A percentile compares a stretch with the other conserved stretches of the same genome.
These are phyloP conservation scores for Bryoerythrophyllum caledonicum DNA, from an alignment of 225 moss, liverwort and hornwort species.

Conservation along the genomic window DNA sequence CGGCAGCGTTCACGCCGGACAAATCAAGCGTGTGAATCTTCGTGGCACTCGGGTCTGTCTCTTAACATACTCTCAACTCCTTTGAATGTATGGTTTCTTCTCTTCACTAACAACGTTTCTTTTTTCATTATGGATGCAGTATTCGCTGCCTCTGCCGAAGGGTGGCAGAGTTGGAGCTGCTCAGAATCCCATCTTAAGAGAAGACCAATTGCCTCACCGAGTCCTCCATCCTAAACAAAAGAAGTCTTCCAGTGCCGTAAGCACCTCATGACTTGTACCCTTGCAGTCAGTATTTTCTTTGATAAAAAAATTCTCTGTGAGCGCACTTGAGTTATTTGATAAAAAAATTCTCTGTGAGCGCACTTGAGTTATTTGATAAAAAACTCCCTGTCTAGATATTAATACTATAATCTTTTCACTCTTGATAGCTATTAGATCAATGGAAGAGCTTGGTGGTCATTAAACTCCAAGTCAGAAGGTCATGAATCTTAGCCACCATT, in stretches of 20 bases:
- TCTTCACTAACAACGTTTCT: neutral
- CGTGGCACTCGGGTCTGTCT: conserved; percentile 85
- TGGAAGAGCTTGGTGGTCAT: no score
- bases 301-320: no score
- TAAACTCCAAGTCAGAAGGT: no score
- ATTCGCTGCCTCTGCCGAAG: conserved; percentile 89
- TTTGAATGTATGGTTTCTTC: neutral
- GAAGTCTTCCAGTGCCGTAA: conserved; percentile 60
- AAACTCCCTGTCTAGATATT: no score
- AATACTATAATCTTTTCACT: no score
- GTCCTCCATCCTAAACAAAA: conserved; percentile 69
- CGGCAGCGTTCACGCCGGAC: conserved; percentile 81
- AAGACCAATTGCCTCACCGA: conserved; percentile 84
- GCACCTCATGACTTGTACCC: conserved; percentile 12
- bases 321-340: no score
- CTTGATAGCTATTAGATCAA: no score
- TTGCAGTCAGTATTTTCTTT: neutral
- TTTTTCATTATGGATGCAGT: conserved; percentile 59
- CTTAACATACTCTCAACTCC: neutral
- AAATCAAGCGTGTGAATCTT: conserved; percentile 76
- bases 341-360: no score
- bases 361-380: no score
- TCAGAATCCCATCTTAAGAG: conserved; percentile 80
- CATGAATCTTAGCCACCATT: no score
- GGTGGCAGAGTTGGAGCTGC: conserved; percentile 90